Base-by-base conservation (phyloP, 2,329 filamentous ascomycete genomes). In the Alternaria arborescens region DNA sequence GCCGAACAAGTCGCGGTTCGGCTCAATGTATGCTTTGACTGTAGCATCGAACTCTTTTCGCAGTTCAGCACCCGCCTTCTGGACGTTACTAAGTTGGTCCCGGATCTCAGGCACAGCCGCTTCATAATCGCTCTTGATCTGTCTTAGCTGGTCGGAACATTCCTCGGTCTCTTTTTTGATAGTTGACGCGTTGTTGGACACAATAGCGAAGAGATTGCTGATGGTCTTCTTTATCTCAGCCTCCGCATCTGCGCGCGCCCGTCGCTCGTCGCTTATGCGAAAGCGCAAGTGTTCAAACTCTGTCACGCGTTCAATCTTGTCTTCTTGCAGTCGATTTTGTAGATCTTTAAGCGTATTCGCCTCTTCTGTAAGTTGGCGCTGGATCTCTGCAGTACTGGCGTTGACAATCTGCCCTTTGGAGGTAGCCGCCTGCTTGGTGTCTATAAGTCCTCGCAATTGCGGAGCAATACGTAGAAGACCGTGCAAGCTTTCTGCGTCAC, bases 1-100 rank as follows among this genome's bases (percentile, higher is more conserved):
- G 18, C 18, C 47, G 16, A 70, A 42, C 11, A 53, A 36, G 1
- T 59, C 55, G 6, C 41, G 52, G 26, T 66, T 62, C 0, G 66
- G 62, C 12, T 53, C 43, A 30, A 67, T 61, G 16, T 58, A 58
- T 1, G 46, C 55, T 1, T 43, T 41, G 26, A 61, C 51, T 11
- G 59, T 42, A 7, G 32, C 22, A 26, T 67, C 52, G 8, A 64
- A 34, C 1, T 63, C 59, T n/a, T n/a, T 16, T 10, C 58, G 56
- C 6, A 65, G 41, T 10, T 43, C 28, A 14, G 16, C 22, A 5
- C 30, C 22, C 2, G 48, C 34, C 14, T 5, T 16, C 10, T 51
- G 36, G 12, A 61, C 16, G 5, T 42, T 12, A 14, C 12, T 16
- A 4, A 61, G 10, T 28, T 43, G 36, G 8, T 18, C 7, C 11